Conservation (phyloP, 148 eudicot genomes). For the Dysphania ambrosioides region DNA sequence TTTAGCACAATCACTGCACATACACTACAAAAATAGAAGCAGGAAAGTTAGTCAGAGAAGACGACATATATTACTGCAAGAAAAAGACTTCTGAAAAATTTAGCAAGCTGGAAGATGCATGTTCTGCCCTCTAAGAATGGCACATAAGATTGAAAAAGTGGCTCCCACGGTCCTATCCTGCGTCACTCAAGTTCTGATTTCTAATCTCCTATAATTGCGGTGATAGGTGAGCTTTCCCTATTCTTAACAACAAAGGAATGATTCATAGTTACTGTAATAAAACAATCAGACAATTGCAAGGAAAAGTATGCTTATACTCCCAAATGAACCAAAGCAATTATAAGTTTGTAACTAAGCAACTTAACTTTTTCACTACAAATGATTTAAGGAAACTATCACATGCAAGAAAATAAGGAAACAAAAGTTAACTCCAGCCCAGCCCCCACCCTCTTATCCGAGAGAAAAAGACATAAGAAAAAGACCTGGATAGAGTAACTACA, state of each 20-base stretch:
- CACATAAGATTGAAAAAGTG: background rate
- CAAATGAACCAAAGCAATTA: background rate
- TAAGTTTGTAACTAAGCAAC: background rate
- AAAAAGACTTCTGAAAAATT: background rate
- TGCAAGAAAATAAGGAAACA: background rate
- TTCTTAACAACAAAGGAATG: background rate
- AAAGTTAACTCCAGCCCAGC: background rate
- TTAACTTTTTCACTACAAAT: background rate
- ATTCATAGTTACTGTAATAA: background rate
- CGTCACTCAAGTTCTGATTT: background rate
- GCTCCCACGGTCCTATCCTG: background rate
- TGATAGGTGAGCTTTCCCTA: background rate
- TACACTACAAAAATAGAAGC: conserved; percentile 46
- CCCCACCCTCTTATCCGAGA: background rate
- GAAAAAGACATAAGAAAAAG: background rate
- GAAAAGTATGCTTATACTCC: background rate
- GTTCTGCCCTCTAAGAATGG: background rate
- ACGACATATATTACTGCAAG: background rate
- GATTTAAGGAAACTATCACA: background rate
- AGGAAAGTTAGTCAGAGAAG: background rate
- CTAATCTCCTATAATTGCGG: background rate
- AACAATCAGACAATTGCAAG: background rate
- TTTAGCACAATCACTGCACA: conserved; percentile 82
- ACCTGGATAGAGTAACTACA: background rate
- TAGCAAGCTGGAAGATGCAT: background rate